phyloP scores from a whole-genome alignment of 257 asterid species.

The Solanum lycopersicoides region DNA sequence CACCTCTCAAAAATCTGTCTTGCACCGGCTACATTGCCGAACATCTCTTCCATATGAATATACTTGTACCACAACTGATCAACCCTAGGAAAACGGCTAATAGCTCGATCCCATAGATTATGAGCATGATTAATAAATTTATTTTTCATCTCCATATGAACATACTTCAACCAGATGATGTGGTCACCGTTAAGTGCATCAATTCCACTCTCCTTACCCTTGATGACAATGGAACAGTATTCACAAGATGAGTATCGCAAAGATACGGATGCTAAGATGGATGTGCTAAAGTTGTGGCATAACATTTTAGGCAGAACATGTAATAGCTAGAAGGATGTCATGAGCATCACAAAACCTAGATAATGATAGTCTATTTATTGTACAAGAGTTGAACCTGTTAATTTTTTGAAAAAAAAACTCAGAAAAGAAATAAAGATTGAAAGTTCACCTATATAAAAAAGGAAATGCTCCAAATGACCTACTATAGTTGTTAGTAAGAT shows the following conservation, averaged over 20 bases:
- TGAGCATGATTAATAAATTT: background rate
- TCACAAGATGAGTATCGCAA: background rate
- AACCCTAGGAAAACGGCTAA: background rate
- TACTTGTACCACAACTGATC: background rate
- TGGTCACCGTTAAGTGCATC: background rate
- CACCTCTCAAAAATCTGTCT: background rate
- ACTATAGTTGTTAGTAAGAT: background rate
- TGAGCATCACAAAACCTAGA: background rate
- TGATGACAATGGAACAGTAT: background rate
- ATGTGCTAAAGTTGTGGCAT: background rate
- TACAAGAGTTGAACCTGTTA: background rate
- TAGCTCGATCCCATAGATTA: background rate
- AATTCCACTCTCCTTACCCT: background rate
- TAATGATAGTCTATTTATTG: background rate
- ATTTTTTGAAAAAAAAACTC: too few relatives aligned
- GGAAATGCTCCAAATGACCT: background rate
- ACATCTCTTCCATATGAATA: background rate
- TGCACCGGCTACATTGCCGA: background rate
- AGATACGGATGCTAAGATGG: background rate
- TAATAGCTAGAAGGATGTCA: background rate
- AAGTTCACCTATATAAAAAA: background rate
- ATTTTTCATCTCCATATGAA: background rate
- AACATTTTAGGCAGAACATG: background rate
- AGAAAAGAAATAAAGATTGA: background rate
- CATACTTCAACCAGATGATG: background rate